phyloP scores from a whole-genome alignment of 1,139 yeast species.

The Pichia sp. region DNA sequence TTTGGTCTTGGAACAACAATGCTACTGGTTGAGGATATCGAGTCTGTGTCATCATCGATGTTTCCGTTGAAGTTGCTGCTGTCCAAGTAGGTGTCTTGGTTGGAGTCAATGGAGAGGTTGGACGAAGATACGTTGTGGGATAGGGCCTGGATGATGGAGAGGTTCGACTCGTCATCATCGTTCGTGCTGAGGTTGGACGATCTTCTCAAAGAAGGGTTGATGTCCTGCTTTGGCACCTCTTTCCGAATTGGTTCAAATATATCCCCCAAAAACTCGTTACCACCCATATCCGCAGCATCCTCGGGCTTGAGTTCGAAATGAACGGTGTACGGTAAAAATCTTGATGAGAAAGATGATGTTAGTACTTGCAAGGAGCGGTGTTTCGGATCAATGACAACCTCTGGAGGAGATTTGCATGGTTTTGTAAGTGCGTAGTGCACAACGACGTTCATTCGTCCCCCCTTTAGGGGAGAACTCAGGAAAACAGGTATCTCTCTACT shows the following conservation, averaged over 20 bases:
- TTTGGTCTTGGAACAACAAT: slow-evolving; percentile 4
- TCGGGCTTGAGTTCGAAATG: slow-evolving; percentile 51
- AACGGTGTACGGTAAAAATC: slow-evolving; percentile 69
- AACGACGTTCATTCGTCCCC: too few species aligned
- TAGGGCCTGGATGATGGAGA: slow-evolving; percentile 25
- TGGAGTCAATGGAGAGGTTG: slow-evolving; percentile 14
- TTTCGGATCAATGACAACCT: too few species aligned
- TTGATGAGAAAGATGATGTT: slow-evolving; percentile 23
- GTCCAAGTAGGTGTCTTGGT: neutral
- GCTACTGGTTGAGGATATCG: slow-evolving; percentile 12
- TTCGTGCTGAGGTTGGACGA: neutral
- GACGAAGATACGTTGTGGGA: slow-evolving; percentile 16
- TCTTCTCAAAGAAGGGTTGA: neutral
- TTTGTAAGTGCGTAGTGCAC: too few species aligned
- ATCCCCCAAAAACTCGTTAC: slow-evolving; percentile 22
- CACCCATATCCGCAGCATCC: slow-evolving; percentile 18
- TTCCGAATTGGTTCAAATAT: slow-evolving; percentile 25
- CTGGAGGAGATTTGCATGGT: too few species aligned
- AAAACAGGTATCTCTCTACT: neutral
- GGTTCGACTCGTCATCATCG: slow-evolving; percentile 17
- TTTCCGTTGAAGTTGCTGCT: neutral
- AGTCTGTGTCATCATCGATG: slow-evolving; percentile 5
- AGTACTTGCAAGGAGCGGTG: slow-evolving; percentile 1
- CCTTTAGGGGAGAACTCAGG: too few species aligned
- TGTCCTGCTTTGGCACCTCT: neutral